These are phyloP conservation scores for Rauvolfia tetraphylla DNA, from an alignment of 257 asterid species.

Conservation along the genomic window DNA sequence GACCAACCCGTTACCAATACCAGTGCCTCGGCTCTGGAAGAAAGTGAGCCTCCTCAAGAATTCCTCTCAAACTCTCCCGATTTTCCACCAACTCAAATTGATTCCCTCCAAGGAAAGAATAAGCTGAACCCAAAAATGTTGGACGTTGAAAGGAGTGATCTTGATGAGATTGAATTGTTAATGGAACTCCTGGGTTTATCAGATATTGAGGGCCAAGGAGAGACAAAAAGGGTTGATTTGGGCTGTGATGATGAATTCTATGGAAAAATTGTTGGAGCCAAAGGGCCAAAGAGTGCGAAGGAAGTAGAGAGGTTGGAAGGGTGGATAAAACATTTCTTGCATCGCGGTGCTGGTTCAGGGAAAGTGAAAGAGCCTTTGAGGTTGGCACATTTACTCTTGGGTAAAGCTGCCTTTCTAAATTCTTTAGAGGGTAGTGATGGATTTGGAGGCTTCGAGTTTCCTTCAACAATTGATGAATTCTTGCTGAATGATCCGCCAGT, in stretches of 20 bases:
- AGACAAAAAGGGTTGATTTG: conserved; percentile 11
- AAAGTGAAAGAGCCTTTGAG: conserved; percentile 41
- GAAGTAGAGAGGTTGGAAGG: conserved; percentile 45
- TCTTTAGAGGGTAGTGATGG: conserved; percentile 27
- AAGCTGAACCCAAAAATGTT: conserved; percentile 3
- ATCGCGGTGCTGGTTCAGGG: conserved; percentile 20
- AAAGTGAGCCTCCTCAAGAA: conserved; percentile 50
- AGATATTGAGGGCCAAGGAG: conserved; percentile 18
- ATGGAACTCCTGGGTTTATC: conserved; percentile 44
- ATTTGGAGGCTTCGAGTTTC: conserved; percentile 44
- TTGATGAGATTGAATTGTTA: conserved; percentile 42
- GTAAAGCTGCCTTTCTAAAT: conserved; percentile 44
- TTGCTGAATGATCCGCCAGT: conserved; percentile 56
- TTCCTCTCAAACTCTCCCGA: conserved; percentile 38
- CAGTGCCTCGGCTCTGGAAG: conserved; percentile 32
- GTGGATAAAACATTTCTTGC: conserved; percentile 50
- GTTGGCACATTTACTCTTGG: conserved; percentile 58
- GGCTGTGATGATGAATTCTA: conserved; percentile 49
- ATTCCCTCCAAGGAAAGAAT: conserved; percentile 18
- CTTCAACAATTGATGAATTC: conserved; percentile 50
- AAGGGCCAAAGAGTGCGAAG: conserved; percentile 51
- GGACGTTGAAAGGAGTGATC: conserved; percentile 21
- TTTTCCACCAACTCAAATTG: conserved; percentile 27
- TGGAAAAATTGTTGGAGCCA: conserved; percentile 46
- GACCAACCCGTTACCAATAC: conserved; percentile 19